phyloP scores from a whole-genome alignment of 345 rosid species.

The Lagerstroemia speciosa region DNA sequence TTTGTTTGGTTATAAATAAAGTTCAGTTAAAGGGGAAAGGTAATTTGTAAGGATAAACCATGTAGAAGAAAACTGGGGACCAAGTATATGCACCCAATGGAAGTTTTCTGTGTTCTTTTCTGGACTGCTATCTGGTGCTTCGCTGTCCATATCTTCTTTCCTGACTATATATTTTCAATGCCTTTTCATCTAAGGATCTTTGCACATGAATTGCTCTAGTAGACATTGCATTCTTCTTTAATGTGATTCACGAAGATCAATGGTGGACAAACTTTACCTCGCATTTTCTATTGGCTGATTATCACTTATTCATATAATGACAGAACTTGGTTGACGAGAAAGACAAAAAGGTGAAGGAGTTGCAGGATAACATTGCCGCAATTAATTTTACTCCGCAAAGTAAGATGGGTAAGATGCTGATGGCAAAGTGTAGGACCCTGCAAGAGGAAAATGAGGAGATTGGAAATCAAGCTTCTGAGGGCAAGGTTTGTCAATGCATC shows the following conservation, averaged over 20 bases:
- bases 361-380: slow-evolving; percentile 82
- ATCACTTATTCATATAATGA: not conserved
- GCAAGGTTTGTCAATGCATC: slow-evolving; percentile 49
- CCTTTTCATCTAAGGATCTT: not conserved
- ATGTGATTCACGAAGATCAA: not conserved
- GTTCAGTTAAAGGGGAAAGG: no score
- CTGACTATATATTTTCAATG: not conserved
- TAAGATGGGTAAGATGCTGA: slow-evolving; percentile 90
- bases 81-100: not conserved
- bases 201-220: no score
- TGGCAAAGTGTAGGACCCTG: slow-evolving; percentile 86
- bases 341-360: slow-evolving; percentile 91
- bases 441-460: slow-evolving; percentile 98
- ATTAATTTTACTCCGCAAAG: slow-evolving; percentile 86
- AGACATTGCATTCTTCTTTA: not conserved
- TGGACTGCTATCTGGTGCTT: not conserved
- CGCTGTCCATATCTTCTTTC: not conserved
- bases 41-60: no score
- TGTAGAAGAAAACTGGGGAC: not conserved
- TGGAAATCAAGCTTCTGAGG: slow-evolving; percentile 92
- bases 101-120: not conserved
- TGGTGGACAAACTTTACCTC: not conserved
- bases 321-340: slow-evolving; percentile 93
- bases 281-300: not conserved
- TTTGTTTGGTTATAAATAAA: no score